Conservation (phyloP, 2,329 filamentous ascomycete species). For the Apiospora sp. region DNA sequence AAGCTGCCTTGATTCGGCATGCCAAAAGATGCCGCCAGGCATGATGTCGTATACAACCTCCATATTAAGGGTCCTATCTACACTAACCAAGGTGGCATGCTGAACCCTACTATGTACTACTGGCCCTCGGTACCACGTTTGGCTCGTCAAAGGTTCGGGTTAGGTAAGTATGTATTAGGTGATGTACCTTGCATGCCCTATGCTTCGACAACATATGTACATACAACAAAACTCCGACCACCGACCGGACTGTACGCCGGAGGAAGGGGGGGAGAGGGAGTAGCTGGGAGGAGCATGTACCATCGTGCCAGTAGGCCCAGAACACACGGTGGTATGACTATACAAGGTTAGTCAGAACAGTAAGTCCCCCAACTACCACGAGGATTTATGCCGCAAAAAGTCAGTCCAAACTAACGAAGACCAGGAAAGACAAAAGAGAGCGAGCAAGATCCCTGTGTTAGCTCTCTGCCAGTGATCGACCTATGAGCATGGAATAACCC, state of each 20-base stretch:
- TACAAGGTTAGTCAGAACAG: slow-evolving; percentile 12
- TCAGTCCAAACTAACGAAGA: not conserved
- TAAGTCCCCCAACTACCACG: not conserved
- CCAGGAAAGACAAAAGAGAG: not conserved
- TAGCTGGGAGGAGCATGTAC: not conserved
- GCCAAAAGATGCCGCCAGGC: not conserved
- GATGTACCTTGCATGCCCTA: not conserved
- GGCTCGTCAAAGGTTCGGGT: not conserved
- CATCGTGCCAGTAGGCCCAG: not conserved
- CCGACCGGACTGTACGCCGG: slow-evolving; percentile 1
- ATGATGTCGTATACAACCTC: not conserved
- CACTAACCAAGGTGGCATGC: not conserved
- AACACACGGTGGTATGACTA: slow-evolving; percentile 13
- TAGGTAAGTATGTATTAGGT: not conserved
- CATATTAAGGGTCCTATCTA: slow-evolving; percentile 13
- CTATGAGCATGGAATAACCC: slow-evolving; percentile 18
- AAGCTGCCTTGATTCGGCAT: slow-evolving; percentile 5
- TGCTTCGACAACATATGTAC: not conserved
- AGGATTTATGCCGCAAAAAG: slow-evolving; percentile 5
- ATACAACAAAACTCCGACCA: too few relatives aligned
- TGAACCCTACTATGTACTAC: not conserved
- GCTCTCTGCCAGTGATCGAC: slow-evolving; percentile 19
- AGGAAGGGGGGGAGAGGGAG: not conserved
- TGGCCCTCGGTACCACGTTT: not conserved
- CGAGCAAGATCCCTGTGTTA: slow-evolving; percentile 2